Evolutionary conservation across 345 rosid genomes (phyloP).

Genomic region (Excoecaria cochinchinensis): DNA sequence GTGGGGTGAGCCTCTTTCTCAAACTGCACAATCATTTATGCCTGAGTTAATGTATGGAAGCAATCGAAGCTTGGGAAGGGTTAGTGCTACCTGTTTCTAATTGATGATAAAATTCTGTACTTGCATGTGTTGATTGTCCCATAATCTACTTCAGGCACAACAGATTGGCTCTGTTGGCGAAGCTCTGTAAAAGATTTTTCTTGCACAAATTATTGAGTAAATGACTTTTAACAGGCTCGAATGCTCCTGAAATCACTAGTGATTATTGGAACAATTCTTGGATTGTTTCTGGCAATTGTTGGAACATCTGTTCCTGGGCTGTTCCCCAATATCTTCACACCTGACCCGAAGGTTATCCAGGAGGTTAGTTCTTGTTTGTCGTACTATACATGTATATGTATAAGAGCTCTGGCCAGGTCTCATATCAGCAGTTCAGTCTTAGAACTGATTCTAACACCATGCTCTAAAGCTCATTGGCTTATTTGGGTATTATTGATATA

Average conservation of each 20-base stretch:
- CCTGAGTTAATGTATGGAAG: slow-evolving; percentile 77
- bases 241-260: slow-evolving; percentile 75
- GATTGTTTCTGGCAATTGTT: slow-evolving; percentile 48
- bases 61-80: slow-evolving; percentile 59
- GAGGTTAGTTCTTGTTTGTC: slow-evolving; percentile 45
- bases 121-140: neutral
- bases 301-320: slow-evolving; percentile 67
- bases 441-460: no score
- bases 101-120: neutral
- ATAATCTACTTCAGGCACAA: neutral
- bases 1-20: slow-evolving; percentile 89
- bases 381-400: neutral
- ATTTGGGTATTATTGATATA: no score
- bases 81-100: slow-evolving; percentile 15
- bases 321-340: slow-evolving; percentile 71
- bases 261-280: slow-evolving; percentile 61
- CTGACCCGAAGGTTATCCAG: slow-evolving; percentile 50
- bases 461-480: no score
- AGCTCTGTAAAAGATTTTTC: neutral
- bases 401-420: no score
- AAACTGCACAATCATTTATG: slow-evolving; percentile 92
- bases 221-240: slow-evolving; percentile 54
- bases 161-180: neutral
- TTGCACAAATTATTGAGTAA: slow-evolving; percentile 11
- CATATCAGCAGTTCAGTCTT: no score